A percentile compares a stretch with the other conserved stretches of the same genome.
Conservation (phyloP, 2,329 filamentous ascomycete genomes). For the Fusarium pseudonygamai region DNA sequence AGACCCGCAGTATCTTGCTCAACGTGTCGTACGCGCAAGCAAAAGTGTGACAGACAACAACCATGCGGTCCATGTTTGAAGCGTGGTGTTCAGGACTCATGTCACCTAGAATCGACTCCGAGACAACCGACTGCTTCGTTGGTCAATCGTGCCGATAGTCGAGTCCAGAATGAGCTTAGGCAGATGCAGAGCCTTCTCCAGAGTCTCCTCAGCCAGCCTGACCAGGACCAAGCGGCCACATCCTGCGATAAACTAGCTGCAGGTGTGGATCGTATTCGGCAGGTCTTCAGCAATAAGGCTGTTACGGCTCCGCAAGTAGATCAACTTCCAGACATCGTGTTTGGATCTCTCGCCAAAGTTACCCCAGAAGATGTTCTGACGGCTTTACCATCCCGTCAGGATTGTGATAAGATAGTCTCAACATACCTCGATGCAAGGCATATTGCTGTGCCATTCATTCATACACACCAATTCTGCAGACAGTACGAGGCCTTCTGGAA, state of each 20-base stretch:
- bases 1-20: slow-evolving; percentile 4
- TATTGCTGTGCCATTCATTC: slow-evolving; percentile 6
- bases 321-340: neutral
- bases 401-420: neutral
- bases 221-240: neutral
- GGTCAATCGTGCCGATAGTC: neutral
- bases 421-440: slow-evolving; percentile 20
- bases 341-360: neutral
- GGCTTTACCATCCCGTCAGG: slow-evolving; percentile 12
- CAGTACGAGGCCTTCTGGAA: slow-evolving; percentile 29
- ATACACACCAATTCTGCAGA: slow-evolving; percentile 18
- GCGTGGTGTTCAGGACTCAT: neutral
- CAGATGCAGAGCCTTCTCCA: slow-evolving; percentile 14
- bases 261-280: neutral
- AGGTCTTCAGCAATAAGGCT: fast-evolving
- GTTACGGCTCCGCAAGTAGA: neutral
- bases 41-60: slow-evolving; percentile 18
- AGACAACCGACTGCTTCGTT: neutral
- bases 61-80: slow-evolving; percentile 8
- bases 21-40: slow-evolving; percentile 8
- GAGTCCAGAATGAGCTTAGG: slow-evolving; percentile 4
- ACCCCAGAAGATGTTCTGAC: neutral
- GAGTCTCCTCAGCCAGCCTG: neutral
- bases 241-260: neutral
- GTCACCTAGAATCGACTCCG: neutral